Conservation (phyloP, 2,329 filamentous ascomycete species). For the Chrysosporium keratinophilum region DNA sequence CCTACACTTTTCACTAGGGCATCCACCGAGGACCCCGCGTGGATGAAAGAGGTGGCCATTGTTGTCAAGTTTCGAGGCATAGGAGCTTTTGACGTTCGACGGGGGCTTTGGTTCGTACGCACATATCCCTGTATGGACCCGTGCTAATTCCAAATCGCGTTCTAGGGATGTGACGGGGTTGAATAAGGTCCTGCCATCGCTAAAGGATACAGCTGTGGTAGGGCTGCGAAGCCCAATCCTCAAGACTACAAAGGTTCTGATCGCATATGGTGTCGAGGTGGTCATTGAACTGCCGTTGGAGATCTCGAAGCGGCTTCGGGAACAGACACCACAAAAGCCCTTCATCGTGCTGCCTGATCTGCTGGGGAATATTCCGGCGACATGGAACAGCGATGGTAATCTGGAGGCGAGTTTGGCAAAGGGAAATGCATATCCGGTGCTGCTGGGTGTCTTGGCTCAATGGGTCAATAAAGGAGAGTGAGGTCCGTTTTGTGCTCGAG, state of each 20-base stretch:
- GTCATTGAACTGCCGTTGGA: not conserved
- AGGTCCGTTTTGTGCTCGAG: too few relatives aligned
- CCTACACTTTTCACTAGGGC: not conserved
- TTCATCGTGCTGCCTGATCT: not conserved
- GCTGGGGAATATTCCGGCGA: not conserved
- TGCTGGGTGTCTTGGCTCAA: not conserved
- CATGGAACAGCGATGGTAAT: not conserved
- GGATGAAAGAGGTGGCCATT: not conserved
- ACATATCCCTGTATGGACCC: not conserved
- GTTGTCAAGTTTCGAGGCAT: not conserved
- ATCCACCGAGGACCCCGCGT: not conserved
- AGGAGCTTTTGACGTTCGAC: not conserved
- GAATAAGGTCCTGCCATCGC: not conserved
- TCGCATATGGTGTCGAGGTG: not conserved
- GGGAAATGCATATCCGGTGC: not conserved
- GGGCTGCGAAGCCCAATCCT: not conserved
- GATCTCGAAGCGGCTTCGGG: not conserved
- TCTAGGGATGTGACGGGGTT: not conserved
- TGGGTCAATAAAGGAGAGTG: not conserved
- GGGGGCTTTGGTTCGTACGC: not conserved
- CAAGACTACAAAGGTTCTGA: not conserved
- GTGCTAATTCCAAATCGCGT: not conserved
- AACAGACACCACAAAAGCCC: not conserved
- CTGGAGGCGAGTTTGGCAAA: not conserved
- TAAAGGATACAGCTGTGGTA: not conserved